These are phyloP conservation scores for Ceratobasidium sp. DNA, from an alignment of 1,284 basidiomycete genomes.

Conservation along the genomic window DNA sequence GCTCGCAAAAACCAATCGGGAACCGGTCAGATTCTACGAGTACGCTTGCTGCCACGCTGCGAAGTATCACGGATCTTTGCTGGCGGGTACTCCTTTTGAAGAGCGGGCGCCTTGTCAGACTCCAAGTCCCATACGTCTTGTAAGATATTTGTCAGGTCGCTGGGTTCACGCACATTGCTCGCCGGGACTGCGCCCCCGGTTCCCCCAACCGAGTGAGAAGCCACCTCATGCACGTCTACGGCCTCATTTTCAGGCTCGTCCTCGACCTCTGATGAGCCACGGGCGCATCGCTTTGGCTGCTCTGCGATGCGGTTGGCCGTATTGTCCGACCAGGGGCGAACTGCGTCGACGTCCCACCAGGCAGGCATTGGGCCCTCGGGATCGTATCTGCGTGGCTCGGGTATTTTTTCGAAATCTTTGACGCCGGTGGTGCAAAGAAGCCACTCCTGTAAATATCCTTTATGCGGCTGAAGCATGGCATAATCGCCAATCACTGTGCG, in stretches of 20 bases:
- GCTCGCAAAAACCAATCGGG: too few species aligned
- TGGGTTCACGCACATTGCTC: too few species aligned
- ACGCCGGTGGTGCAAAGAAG: background rate
- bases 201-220: background rate
- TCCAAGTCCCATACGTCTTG: too few species aligned
- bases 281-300: background rate
- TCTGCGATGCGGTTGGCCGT: background rate
- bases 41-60: too few species aligned
- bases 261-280: background rate
- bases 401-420: background rate
- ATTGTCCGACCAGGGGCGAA: background rate
- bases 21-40: too few species aligned
- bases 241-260: too few species aligned
- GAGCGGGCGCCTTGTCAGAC: too few species aligned
- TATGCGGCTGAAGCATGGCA: background rate
- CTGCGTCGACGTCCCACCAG: background rate
- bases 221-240: background rate
- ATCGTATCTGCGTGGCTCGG: background rate
- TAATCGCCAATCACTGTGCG: background rate
- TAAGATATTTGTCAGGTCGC: too few species aligned
- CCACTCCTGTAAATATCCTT: background rate
- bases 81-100: too few species aligned
- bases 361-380: background rate
- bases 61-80: too few species aligned
- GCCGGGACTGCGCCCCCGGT: background rate